These are phyloP conservation scores for Stachybotrys elegans DNA, from an alignment of 2,329 filamentous ascomycete genomes.

Conservation along the genomic window DNA sequence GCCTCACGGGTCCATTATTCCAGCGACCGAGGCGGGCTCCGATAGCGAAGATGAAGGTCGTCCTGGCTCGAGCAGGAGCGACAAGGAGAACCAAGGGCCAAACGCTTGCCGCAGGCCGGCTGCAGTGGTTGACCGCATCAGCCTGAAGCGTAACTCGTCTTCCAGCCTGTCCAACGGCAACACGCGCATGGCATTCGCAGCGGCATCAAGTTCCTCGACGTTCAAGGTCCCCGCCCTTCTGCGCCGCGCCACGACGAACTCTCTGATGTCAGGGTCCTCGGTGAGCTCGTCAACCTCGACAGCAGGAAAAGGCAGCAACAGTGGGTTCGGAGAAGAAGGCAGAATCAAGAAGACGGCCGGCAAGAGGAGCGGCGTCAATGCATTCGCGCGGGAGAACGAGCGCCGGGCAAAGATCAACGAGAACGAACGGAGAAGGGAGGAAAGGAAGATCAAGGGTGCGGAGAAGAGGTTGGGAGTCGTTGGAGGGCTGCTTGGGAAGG, in stretches of 20 bases:
- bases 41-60: conserved; percentile 37
- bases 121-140: conserved; percentile 68
- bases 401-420: conserved; percentile 49
- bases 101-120: conserved; percentile 31
- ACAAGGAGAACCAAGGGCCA: conserved; percentile 46
- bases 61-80: conserved; percentile 20
- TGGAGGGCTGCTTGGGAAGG: conserved; percentile 52
- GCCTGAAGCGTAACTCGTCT: conserved; percentile 54
- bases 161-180: conserved; percentile 24
- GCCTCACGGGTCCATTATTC: conserved; percentile 45
- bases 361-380: conserved; percentile 56
- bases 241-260: conserved; percentile 68
- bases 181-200: conserved; percentile 53
- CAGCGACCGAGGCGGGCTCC: conserved; percentile 30
- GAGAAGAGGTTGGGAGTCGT: conserved; percentile 52
- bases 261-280: conserved; percentile 36
- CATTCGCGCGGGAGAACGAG: conserved; percentile 56
- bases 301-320: conserved; percentile 20
- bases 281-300: conserved; percentile 27
- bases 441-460: conserved; percentile 52
- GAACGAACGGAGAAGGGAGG: conserved; percentile 53
- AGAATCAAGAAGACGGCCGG: conserved; percentile 57
- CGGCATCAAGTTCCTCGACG: conserved; percentile 30
- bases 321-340: conserved; percentile 40
- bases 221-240: conserved; percentile 70